Conservation (phyloP, 2,329 filamentous ascomycete species). For the Cyphellophora europaea region DNA sequence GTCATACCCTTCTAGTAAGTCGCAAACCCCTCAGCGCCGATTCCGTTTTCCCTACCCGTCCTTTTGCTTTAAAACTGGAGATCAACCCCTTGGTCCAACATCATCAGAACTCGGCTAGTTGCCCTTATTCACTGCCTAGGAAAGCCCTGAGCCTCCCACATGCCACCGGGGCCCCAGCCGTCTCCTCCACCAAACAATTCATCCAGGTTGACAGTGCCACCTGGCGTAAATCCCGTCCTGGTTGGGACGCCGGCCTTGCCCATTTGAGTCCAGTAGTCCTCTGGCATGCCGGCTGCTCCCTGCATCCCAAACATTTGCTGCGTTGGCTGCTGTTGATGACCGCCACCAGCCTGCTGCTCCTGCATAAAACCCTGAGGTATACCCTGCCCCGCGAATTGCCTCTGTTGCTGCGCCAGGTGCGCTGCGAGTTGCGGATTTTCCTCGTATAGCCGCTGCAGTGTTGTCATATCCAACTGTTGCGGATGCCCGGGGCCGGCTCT, state of each 20-base stretch:
- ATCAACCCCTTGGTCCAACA: too few relatives aligned
- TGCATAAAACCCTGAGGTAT: conserved; percentile 18
- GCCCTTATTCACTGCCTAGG: too few relatives aligned
- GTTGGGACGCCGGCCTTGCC: conserved; percentile 4
- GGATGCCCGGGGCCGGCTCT: conserved; percentile 9
- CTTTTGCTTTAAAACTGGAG: too few relatives aligned
- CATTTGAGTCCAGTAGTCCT: conserved; percentile 14
- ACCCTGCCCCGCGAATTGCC: conserved; percentile 18
- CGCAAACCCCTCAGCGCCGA: too few relatives aligned
- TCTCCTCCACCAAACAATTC: conserved; percentile 11
- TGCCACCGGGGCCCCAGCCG: conserved; percentile 9
- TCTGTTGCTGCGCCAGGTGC: conserved; percentile 16
- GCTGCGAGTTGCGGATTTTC: conserved; percentile 15
- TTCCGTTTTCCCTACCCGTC: too few relatives aligned
- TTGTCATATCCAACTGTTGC: conserved; percentile 2
- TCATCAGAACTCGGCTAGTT: too few relatives aligned
- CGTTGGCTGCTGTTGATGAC: conserved; percentile 26
- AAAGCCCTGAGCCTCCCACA: conserved; percentile 8
- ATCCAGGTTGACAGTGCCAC: conserved; percentile 9
- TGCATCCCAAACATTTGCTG: conserved; percentile 24
- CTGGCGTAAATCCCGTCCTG: conserved; percentile 8
- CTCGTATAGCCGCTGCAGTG: conserved; percentile 12
- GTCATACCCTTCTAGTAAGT: too few relatives aligned
- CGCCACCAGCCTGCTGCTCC: not conserved
- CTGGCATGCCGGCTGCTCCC: conserved; percentile 3